phyloP scores from a whole-genome alignment of 352 stramenopile genomes.

The Hyaloperonospora brassicae region DNA sequence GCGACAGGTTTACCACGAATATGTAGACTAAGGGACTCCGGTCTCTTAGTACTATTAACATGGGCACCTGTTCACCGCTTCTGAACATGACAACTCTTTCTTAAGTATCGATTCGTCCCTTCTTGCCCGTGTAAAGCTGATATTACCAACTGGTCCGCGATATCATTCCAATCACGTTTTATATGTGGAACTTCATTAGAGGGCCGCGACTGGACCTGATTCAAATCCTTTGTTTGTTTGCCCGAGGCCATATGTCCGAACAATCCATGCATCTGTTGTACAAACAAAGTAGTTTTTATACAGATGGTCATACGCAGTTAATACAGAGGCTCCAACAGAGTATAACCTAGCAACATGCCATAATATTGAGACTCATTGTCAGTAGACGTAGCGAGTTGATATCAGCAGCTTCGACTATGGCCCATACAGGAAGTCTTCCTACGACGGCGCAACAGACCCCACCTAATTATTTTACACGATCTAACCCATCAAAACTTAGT shows the following conservation, averaged over 20 bases:
- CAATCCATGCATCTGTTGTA: neutral
- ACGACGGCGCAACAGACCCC: neutral
- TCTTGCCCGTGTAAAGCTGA: neutral
- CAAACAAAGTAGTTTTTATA: too few species aligned
- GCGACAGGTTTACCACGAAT: too few species aligned
- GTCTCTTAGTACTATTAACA: too few species aligned
- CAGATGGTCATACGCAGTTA: too few species aligned
- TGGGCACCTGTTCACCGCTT: too few species aligned
- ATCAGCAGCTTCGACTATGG: neutral
- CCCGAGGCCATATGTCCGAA: neutral
- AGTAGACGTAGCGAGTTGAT: neutral
- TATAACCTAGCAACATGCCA: too few species aligned
- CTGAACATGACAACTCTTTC: too few species aligned
- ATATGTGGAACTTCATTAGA: neutral
- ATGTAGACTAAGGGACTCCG: too few species aligned
- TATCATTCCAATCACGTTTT: conserved; percentile 1
- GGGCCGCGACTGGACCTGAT: neutral
- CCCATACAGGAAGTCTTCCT: neutral
- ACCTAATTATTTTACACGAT: neutral
- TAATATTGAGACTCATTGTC: neutral
- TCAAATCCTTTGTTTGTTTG: neutral
- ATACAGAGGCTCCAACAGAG: too few species aligned
- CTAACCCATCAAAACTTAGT: neutral
- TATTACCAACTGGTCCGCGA: neutral
- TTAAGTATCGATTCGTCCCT: neutral